Conservation (phyloP, 2,329 filamentous ascomycete species). For the Rutstroemia sp. region DNA sequence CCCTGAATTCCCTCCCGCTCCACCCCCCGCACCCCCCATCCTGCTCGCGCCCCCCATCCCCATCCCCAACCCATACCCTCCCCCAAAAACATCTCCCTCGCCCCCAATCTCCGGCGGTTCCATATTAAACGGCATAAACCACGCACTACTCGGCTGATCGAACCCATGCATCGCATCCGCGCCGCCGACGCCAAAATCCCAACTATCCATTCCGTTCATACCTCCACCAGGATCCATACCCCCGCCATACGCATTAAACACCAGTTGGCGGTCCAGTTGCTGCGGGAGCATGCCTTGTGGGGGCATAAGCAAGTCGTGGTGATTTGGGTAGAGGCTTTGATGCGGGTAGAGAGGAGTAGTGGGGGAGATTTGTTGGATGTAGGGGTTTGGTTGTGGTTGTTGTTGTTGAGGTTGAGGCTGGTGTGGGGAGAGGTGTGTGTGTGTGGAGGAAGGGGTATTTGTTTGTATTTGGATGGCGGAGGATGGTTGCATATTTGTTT, state of each 20-base stretch:
- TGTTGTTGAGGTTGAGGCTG: conserved; percentile 5
- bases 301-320: conserved; percentile 42
- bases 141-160: conserved; percentile 56
- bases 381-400: conserved; percentile 11
- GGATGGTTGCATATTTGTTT: conserved; percentile 18
- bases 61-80: background rate
- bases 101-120: conserved; percentile 58
- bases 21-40: background rate
- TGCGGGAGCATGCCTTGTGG: conserved; percentile 53
- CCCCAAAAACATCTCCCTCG: conserved; percentile 18
- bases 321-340: conserved; percentile 29
- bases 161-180: conserved; percentile 16
- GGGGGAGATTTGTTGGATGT: conserved; percentile 24
- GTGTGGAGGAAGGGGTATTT: conserved; percentile 1
- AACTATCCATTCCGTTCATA: conserved; percentile 10
- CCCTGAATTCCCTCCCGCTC: background rate
- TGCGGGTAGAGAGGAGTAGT: conserved; percentile 24
- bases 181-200: background rate
- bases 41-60: background rate
- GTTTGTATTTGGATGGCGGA: background rate
- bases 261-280: conserved; percentile 68
- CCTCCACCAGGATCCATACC: conserved; percentile 37
- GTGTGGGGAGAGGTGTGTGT: conserved; percentile 9
- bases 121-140: conserved; percentile 92
- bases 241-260: conserved; percentile 61